Conservation (phyloP, 768 basidiomycete species). For the Mycena sanguinolenta region DNA sequence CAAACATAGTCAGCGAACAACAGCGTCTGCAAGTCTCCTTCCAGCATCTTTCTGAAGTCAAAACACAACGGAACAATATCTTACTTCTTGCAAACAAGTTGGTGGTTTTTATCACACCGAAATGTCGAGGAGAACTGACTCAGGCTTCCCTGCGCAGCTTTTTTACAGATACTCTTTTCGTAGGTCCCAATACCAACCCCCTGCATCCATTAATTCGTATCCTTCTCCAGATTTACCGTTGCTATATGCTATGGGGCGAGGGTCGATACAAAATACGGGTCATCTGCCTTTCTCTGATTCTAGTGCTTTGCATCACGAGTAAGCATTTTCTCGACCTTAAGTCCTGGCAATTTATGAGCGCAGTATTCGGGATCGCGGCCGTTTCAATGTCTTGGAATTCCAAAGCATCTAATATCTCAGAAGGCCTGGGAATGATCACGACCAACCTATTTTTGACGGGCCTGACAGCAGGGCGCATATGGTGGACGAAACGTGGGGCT, state of each 20-base stretch:
- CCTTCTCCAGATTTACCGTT: neutral
- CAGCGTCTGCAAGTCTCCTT: neutral
- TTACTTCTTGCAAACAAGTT: constrained; percentile 1
- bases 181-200: neutral
- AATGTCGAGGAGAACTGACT: neutral
- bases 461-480: constrained; percentile 18
- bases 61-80: neutral
- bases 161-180: neutral
- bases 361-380: neutral
- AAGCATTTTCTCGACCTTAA: neutral
- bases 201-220: neutral
- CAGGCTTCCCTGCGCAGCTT: neutral
- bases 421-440: neutral
- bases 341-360: neutral
- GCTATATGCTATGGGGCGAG: constrained; percentile 6
- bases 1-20: neutral
- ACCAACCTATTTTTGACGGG: constrained; percentile 8
- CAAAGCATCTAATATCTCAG: neutral
- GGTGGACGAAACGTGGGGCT: constrained; percentile 8
- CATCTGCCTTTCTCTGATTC: neutral
- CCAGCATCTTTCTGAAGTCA: neutral
- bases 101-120: too few species aligned
- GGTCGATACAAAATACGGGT: neutral
- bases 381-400: neutral
- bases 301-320: constrained; percentile 5